Evolutionary conservation across 2,329 filamentous ascomycete genomes (phyloP).

Genomic region (Cadophora sp.): DNA sequence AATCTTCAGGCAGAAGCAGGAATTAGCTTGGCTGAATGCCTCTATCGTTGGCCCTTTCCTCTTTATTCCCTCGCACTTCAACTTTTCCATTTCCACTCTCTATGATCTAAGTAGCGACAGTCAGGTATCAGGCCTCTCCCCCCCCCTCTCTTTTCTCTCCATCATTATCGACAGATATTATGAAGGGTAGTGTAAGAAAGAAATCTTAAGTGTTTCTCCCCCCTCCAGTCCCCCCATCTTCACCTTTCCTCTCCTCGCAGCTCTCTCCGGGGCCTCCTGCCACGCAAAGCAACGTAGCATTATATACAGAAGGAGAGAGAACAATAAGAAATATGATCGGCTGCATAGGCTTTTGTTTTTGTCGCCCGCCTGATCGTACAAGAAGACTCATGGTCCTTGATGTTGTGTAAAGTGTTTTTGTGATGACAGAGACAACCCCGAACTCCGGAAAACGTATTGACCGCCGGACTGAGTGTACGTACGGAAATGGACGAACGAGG

Average conservation of each 20-base stretch:
- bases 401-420: not conserved
- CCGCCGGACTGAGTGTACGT: not conserved
- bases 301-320: not conserved
- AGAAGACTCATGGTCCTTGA: not conserved
- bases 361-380: not conserved
- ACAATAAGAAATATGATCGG: not conserved
- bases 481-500: slow-evolving; percentile 6
- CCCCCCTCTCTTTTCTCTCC: not conserved
- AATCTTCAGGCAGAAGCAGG: not conserved
- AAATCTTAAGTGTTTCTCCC: not conserved
- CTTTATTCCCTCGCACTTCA: not conserved
- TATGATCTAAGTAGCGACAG: slow-evolving; percentile 22
- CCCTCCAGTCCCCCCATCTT: not conserved
- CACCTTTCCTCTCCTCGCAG: not conserved
- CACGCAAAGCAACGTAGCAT: not conserved
- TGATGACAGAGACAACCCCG: not conserved
- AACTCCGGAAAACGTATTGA: not conserved
- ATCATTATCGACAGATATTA: slow-evolving; percentile 12
- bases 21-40: not conserved
- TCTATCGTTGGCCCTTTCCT: not conserved
- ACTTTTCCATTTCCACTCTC: not conserved
- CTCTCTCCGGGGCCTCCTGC: not conserved
- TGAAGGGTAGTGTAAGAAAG: not conserved
- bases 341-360: not conserved
- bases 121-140: slow-evolving; percentile 3